Conservation (phyloP, 768 basidiomycete species). For the Mycena indigotica region DNA sequence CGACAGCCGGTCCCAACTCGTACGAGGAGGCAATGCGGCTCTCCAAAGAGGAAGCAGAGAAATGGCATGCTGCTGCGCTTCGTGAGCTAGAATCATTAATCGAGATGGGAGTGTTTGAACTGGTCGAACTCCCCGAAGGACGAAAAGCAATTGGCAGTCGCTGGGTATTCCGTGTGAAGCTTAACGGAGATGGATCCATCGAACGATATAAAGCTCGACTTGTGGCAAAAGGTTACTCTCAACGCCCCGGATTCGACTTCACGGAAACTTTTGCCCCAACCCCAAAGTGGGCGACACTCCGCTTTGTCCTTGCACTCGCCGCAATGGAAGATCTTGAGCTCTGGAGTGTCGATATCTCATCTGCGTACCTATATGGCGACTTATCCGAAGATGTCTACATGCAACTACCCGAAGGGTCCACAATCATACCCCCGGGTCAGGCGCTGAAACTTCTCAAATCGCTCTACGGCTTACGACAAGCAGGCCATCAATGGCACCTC, state of each 20-base stretch:
- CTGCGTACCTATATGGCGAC: conserved; percentile 30
- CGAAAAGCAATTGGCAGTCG: conserved; percentile 23
- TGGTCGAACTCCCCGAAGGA: conserved; percentile 34
- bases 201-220: conserved; percentile 26
- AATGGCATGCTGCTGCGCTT: conserved; percentile 30
- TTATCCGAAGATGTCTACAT: conserved; percentile 32
- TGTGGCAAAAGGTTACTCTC: conserved; percentile 30
- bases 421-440: neutral
- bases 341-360: conserved; percentile 30
- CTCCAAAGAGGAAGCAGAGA: neutral
- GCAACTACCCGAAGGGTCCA: conserved; percentile 27
- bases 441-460: conserved; percentile 18
- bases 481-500: conserved; percentile 32
- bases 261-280: conserved; percentile 33
- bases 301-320: conserved; percentile 26
- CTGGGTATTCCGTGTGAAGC: conserved; percentile 28
- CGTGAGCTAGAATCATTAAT: conserved; percentile 30
- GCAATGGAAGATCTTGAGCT: conserved; percentile 32
- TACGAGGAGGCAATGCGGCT: conserved; percentile 2
- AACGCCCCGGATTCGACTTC: conserved; percentile 38
- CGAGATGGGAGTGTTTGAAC: conserved; percentile 36
- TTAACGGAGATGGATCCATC: conserved; percentile 23
- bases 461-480: conserved; percentile 39
- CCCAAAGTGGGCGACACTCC: conserved; percentile 25
- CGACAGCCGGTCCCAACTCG: neutral